Conservation (phyloP, 108 stramenopile genomes). For the Cylindrotheca closterium region DNA sequence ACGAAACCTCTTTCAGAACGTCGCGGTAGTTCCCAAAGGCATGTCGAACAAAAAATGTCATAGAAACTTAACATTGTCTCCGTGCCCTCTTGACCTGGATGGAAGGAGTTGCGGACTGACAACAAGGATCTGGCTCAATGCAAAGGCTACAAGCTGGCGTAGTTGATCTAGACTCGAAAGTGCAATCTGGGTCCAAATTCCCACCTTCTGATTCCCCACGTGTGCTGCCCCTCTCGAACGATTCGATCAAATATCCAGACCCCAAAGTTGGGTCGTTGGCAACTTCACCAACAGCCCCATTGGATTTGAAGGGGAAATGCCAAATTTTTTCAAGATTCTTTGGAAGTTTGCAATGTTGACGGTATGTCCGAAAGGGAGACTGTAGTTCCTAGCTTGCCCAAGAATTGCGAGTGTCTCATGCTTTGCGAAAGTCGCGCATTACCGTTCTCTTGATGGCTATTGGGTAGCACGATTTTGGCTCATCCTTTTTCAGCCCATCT, state of each 20-base stretch:
- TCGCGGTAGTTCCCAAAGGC: constrained; percentile 82
- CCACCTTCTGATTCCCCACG: neutral
- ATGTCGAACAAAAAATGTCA: constrained; percentile 76
- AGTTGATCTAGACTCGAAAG: constrained; percentile 52
- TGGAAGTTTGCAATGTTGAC: too few species aligned
- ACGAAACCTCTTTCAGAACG: constrained; percentile 67
- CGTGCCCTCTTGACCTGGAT: too few species aligned
- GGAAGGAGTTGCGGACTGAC: constrained; percentile 13
- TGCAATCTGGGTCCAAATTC: neutral
- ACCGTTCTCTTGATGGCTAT: too few species aligned
- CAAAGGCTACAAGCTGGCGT: constrained; percentile 81
- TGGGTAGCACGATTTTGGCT: too few species aligned
- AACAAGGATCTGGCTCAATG: constrained; percentile 58
- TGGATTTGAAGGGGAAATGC: too few species aligned
- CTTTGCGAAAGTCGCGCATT: too few species aligned
- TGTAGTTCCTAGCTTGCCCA: too few species aligned
- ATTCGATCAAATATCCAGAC: neutral
- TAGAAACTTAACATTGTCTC: constrained; percentile 49
- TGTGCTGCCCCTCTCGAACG: neutral
- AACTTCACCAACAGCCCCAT: too few species aligned
- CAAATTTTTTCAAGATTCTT: too few species aligned
- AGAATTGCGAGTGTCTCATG: too few species aligned
- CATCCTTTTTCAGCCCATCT: too few species aligned
- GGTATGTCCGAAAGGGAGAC: too few species aligned
- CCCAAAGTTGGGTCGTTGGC: constrained; percentile 43